Percentiles rank a stretch among this genome's conserved stretches.
phyloP scores from a whole-genome alignment of 257 asterid species.

The Solanum appendiculatum region DNA sequence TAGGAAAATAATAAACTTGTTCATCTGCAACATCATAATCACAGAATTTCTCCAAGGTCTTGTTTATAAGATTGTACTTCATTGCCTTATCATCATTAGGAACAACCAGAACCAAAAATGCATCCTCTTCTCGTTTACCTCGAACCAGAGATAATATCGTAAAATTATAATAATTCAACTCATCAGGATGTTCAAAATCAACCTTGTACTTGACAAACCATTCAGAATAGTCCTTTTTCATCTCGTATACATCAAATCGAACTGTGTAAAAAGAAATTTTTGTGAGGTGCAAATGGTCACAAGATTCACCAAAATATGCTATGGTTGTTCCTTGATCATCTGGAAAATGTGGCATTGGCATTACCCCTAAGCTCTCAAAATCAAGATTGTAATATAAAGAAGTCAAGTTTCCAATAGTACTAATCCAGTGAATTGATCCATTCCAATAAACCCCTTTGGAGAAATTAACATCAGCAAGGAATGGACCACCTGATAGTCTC shows the following conservation, averaged over 20 bases:
- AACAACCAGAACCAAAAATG: slow-evolving; percentile 19
- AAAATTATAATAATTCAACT: not conserved
- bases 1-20: too few species aligned
- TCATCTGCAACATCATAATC: slow-evolving; percentile 14
- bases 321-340: not conserved
- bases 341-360: slow-evolving; percentile 3
- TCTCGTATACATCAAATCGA: slow-evolving; percentile 12
- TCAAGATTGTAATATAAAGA: slow-evolving; percentile 13
- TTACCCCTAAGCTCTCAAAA: not conserved
- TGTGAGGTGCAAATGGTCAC: slow-evolving; percentile 14
- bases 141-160: slow-evolving; percentile 6
- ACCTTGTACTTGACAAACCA: slow-evolving; percentile 28
- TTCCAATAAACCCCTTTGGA: slow-evolving; percentile 11
- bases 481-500: not conserved
- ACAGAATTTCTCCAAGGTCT: slow-evolving; percentile 1
- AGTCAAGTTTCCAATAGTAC: not conserved
- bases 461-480: not conserved
- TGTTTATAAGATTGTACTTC: slow-evolving; percentile 3
- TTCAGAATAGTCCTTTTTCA: slow-evolving; percentile 15
- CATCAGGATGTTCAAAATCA: slow-evolving; percentile 5
- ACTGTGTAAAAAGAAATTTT: not conserved
- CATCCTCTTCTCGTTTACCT: slow-evolving; percentile 8
- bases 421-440: slow-evolving; percentile 15
- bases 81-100: slow-evolving; percentile 5
- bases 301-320: slow-evolving; percentile 12